Base-by-base conservation (phyloP, 2,329 filamentous ascomycete species). In the Ascochyta lentis region DNA sequence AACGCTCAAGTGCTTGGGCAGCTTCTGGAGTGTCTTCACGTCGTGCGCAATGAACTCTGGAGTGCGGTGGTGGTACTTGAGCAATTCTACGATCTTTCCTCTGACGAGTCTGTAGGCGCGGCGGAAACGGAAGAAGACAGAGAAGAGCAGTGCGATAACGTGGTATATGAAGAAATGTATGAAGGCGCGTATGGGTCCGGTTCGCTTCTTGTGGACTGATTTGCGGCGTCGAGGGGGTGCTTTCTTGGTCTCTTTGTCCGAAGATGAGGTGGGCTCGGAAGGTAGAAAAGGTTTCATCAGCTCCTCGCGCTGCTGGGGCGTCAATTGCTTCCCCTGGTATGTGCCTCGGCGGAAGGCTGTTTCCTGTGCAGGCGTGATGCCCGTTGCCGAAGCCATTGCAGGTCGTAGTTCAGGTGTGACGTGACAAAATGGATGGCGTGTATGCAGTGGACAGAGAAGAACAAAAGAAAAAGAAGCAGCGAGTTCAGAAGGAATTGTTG, bases 31-130 rank as follows among this genome's bases (percentile, higher is more conserved):
- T 9, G 84, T 83, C 73, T 86, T 86, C 24, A 98, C 89, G 78
- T 99, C 95, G 69, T 89, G 88, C 69, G 89, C 87, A 65, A 99
- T 96, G 71, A 96, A 86, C 72, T 96, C 91, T 7, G 95, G 95
- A 0, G 94, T 96, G 48, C 91, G 90, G 76, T 99, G 95, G 78
- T 99, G 96, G 79, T 99, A 95, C 75, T 94, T 93, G 50, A 96
- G 82, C 58, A 98, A 84, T 9, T 91, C 90, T 49, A 92, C 85
- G 61, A 94, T 80, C 56, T 90, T 88, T 73, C 95, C 90, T 64
- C 87, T 81, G 45, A 96, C 83, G 8, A 89, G 85, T 74, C 94
- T 89, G 78, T 92, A 95, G 51, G 87, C 86, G 71, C 92, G 88
- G 54, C 93, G 88, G 55, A 91, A 78, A 60, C 92, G 89, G 64